Evolutionary conservation across 495 filamentous ascomycete genomes (phyloP).

Genomic region (Parathielavia appendiculata): DNA sequence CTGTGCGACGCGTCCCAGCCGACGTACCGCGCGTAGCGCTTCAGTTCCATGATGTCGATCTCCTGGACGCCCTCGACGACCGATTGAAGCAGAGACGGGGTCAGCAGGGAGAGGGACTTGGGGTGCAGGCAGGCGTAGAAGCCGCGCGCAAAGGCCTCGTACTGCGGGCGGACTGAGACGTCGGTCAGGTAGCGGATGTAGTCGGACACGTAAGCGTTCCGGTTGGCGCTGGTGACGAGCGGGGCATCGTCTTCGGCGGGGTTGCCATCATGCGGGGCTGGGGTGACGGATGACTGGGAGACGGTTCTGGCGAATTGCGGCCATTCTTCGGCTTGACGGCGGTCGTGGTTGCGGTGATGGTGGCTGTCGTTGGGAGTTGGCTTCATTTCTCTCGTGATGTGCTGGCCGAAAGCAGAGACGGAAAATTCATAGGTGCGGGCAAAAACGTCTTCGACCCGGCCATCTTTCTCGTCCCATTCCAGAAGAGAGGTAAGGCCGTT

Average conservation of each 20-base stretch:
- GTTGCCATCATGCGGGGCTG: constrained; percentile 31
- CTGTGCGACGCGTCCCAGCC: constrained; percentile 65
- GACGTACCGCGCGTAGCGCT: constrained; percentile 66
- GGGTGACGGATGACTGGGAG: constrained; percentile 12
- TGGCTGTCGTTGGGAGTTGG: constrained; percentile 3
- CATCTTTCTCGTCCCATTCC: constrained; percentile 66
- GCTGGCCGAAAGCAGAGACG: constrained; percentile 60
- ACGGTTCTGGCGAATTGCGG: constrained; percentile 35
- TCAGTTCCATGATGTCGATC: constrained; percentile 68
- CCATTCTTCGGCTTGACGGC: constrained; percentile 27
- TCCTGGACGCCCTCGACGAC: constrained; percentile 76
- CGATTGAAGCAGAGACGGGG: constrained; percentile 61
- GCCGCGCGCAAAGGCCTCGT: constrained; percentile 72
- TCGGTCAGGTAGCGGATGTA: constrained; percentile 83
- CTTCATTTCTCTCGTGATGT: constrained; percentile 47
- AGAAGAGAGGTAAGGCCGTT: constrained; percentile 66
- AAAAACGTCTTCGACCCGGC: constrained; percentile 76
- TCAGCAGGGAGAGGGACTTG: constrained; percentile 65
- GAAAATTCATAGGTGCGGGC: constrained; percentile 79
- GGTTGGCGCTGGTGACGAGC: constrained; percentile 70
- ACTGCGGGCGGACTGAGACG: constrained; percentile 71
- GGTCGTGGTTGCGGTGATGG: not conserved
- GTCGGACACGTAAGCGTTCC: constrained; percentile 72
- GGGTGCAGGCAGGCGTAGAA: constrained; percentile 71
- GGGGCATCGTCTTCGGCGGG: constrained; percentile 44